Conservation (phyloP, 805 yeast species). For the Zygoascus bituminiphila region DNA sequence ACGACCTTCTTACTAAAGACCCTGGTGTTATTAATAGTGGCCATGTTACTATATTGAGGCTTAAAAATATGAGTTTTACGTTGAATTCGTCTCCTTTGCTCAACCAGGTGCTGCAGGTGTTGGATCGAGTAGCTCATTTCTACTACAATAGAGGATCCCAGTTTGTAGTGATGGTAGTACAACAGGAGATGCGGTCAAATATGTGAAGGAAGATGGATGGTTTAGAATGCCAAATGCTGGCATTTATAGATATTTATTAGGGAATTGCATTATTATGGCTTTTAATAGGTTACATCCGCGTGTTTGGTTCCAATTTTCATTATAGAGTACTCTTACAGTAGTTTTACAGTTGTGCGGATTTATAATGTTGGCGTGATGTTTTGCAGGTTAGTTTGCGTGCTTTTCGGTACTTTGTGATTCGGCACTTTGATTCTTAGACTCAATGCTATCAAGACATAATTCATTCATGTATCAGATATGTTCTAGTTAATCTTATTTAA, state of each 20-base stretch:
- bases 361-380: too few species aligned
- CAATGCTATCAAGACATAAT: too few species aligned
- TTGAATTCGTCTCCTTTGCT: neutral
- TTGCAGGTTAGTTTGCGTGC: too few species aligned
- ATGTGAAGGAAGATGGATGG: neutral
- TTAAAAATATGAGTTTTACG: conserved; percentile 3
- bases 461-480: too few species aligned
- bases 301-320: neutral
- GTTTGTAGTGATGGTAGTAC: conserved; percentile 2
- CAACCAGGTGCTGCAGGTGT: neutral
- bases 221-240: conserved; percentile 1
- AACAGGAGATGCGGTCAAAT: neutral
- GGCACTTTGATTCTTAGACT: too few species aligned
- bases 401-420: too few species aligned
- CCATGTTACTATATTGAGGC: neutral
- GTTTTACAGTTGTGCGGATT: too few species aligned
- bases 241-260: neutral
- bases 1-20: conserved; percentile 10
- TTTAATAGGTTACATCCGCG: neutral
- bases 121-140: conserved; percentile 5
- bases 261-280: neutral
- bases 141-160: conserved; percentile 5
- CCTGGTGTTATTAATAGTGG: neutral
- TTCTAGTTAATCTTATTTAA: too few species aligned
- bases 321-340: too few species aligned